Evolutionary conservation across 805 yeast genomes (phyloP), one percentile per base, ranked within the genome.

Genomic region (Metschnikowia arizonensis): DNA sequence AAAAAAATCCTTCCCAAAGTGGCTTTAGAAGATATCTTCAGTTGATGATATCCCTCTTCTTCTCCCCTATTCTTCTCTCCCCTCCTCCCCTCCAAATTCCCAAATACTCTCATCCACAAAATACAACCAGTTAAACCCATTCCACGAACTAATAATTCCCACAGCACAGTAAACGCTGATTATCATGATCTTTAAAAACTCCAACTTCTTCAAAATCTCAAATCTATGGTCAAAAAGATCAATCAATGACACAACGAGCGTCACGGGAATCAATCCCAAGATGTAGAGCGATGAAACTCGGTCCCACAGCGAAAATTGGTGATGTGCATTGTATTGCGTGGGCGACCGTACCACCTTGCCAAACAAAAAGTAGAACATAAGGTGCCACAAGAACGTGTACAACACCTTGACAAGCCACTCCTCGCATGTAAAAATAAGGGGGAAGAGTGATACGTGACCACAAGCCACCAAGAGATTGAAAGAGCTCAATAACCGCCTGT

Each of bases 391-490:
- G 48, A 82, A 74, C 0, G 97, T 87, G 66, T 87, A 86, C 11
- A 82, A 61, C 15, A 79, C 73, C 63, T 91, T 93, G 45, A 93
- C 68, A 25, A 85, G 61, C 74, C 88, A 82, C 61, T 91, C 97
- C 34, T 82, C 83, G 5, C 88, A 76, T 2, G 91, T 85, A 64
- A 72, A 86, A 24, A 93, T 71, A 44, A 93, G 74, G 10, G 99
- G 99, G 67, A 91, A 88, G 43, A 93, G 67, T 2, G 96, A 85
- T 3, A 87, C 85, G 59, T 87, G 85, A 0, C 96, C 97, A 5
- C 97, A 77, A 5, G 85, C 77, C 1, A 83, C 81, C 35, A 89
- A 69, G 1, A 87, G 72, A 58, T 82, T 77, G 62, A 83, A 93
- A 0, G 91, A 77, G 5, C 81, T 76, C 34, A 90, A 64, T 28